Base-by-base conservation (phyloP, 2,329 filamentous ascomycete genomes). In the Sporothrix globosa region DNA sequence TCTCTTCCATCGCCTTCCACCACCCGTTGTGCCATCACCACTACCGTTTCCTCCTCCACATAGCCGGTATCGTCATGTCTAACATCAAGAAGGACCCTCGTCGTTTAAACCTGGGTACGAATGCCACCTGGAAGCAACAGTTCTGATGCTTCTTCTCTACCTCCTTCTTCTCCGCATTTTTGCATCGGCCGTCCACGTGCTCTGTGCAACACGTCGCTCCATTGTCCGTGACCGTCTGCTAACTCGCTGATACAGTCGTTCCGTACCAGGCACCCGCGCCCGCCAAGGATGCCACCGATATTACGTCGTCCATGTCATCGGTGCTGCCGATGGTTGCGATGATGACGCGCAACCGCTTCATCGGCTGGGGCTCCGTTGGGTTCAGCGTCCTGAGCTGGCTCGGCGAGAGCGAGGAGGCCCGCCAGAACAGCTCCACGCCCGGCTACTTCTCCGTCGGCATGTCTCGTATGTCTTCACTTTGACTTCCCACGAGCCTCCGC, bases 311-410 rank as follows among this genome's bases (percentile, higher is more conserved):
- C 39, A 77, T 90, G 69, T 83, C 86, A 39, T 95, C 90, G 77
- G 96, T 94, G 48, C 84, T 98, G 78, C 95, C 95, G 71, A 97
- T 97, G 95, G 93, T 92, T 71, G 94, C 94, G 74, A 96, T 97
- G 86, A 96, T 97, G 79, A 96, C 91, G 76, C 87, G 93, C 75
- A 97, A 97, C 83, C 91, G 92, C 86, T 96, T 87, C 77, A 82
- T 90, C 71, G 88, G 88, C 77, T 90, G 88, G 91, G 88, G 88
- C 13, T 87, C 91, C 53, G 88, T 94, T 46, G 85, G 93, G 72
- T 90, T 92, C 79, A 87, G 90, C 74, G 80, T 93, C 69, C 90
- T 94, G 82, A 89, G 83, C 79, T 95, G 91, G 91, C 85, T 93
- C 63, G 89, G 89, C 74, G 91, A 93, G 84, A 90, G 89, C 76